These are phyloP conservation scores for Paecilomyces sp. DNA, from an alignment of 2,329 filamentous ascomycete genomes.

Conservation along the genomic window DNA sequence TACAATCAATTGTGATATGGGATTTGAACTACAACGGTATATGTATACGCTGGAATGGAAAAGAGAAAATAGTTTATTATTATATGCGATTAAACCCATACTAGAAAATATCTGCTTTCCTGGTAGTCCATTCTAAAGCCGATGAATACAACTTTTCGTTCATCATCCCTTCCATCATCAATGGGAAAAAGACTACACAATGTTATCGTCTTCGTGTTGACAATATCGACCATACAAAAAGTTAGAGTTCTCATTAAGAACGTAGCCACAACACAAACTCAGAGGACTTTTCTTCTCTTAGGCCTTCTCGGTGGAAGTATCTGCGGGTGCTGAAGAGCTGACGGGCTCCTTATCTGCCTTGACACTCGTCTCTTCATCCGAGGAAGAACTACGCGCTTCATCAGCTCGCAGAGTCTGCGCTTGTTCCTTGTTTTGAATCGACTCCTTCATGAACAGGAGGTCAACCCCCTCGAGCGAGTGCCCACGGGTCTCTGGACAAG, in stretches of 20 bases:
- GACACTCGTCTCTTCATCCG: neutral
- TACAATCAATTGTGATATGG: too few relatives aligned
- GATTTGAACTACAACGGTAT: too few relatives aligned
- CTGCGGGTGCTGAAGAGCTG: neutral
- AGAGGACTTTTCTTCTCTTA: neutral
- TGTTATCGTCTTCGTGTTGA: neutral
- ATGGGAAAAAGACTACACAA: too few relatives aligned
- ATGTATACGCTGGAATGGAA: too few relatives aligned
- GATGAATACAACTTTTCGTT: too few relatives aligned
- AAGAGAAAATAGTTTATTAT: too few relatives aligned
- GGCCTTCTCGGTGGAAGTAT: neutral
- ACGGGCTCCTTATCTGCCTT: neutral
- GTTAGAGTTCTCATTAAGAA: neutral
- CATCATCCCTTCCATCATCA: too few relatives aligned
- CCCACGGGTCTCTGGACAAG: conserved; percentile 18
- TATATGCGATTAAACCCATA: too few relatives aligned
- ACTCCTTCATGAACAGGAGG: conserved; percentile 7
- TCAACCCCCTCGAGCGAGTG: conserved; percentile 22
- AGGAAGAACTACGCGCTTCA: neutral
- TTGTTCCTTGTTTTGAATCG: neutral
- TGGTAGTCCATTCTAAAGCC: too few relatives aligned
- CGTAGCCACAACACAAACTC: neutral
- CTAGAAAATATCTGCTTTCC: too few relatives aligned
- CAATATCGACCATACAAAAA: neutral
- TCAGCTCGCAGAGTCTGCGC: neutral